Evolutionary conservation across 2,329 filamentous ascomycete genomes (phyloP).

Genomic region (Sporothrix mexicana): DNA sequence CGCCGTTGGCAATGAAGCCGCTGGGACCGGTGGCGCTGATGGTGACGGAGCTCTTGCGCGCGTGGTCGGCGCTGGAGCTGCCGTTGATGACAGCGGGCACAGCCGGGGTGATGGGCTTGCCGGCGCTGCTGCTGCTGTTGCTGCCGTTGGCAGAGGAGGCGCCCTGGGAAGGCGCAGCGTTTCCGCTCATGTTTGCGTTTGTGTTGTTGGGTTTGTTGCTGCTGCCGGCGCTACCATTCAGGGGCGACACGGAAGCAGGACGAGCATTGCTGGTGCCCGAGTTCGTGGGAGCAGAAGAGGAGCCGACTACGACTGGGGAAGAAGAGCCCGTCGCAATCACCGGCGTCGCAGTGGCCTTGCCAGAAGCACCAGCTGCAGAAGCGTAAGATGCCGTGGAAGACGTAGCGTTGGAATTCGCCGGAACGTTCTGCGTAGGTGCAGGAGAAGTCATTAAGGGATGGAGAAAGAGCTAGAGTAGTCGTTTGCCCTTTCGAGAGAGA

Average conservation of each 20-base stretch:
- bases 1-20: conserved; percentile 78
- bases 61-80: conserved; percentile 68
- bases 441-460: conserved; percentile 65
- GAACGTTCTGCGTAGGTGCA: conserved; percentile 59
- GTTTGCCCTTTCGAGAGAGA: neutral
- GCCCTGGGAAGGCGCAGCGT: conserved; percentile 23
- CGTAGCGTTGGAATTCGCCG: conserved; percentile 48
- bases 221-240: conserved; percentile 72
- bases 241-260: conserved; percentile 71
- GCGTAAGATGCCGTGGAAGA: conserved; percentile 67
- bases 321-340: conserved; percentile 65
- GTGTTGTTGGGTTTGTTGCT: conserved; percentile 28
- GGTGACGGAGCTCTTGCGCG: conserved; percentile 86
- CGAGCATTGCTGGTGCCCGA: conserved; percentile 60
- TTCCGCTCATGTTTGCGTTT: conserved; percentile 34
- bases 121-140: conserved; percentile 31
- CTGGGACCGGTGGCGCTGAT: conserved; percentile 84
- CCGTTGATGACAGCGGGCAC: conserved; percentile 74
- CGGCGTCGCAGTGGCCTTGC: conserved; percentile 67
- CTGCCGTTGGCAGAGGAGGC: conserved; percentile 46
- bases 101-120: conserved; percentile 60
- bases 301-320: conserved; percentile 61
- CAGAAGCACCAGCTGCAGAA: conserved; percentile 67
- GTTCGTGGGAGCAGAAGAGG: conserved; percentile 57
- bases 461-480: neutral